Evolutionary conservation across 2,329 filamentous ascomycete genomes (phyloP), one percentile per base, ranked within the genome.

Genomic region (Nemania serpens): DNA sequence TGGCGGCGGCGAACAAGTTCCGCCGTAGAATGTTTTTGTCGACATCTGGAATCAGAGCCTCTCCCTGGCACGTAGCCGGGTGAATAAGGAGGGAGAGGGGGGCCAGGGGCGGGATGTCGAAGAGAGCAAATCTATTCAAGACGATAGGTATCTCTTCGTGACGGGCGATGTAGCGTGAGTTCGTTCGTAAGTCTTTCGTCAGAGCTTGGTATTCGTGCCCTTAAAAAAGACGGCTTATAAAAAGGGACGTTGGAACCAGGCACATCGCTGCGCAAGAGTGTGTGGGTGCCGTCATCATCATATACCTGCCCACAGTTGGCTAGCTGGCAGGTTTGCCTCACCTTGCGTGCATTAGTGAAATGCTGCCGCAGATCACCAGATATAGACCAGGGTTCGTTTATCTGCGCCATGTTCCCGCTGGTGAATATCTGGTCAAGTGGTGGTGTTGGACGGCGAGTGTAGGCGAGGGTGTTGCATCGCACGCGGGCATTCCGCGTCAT

Each of bases 281-380:
- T 54, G 60, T 51, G 60, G 60, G 60, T 29, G 60, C 57, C 60
- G 55, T 55, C 34, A 47, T 12, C 22, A 47, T 47, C 13, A 47
- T 47, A 47, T 47, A 46, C 41, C 5, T 29, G 15, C 20, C 5
- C 13, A 5, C 20, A 33, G 42, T 11, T 45, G 9, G 42, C n/a
- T 45, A 25, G 42, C 42, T 22, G 22, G 25, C 25, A 29, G 25
- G 11, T 39, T n/a, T 39, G 15, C 36, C 36, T 33, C 45, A 13
- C n/a, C 45, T 15, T 33, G 29, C 22, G 18, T 33, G 29, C 45
- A 29, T 6, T 10, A 47, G 45, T 22, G 15, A 47, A 33, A 22
- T 22, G 25, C 25, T 33, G 45, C 25, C 13, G 22, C 45, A 33
- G 22, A 22, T 47, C 45, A 22, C 3, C 25, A 29, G 25, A 29